Conservation (phyloP, 805 yeast species). For the Suhomyces tanzawaensis region DNA sequence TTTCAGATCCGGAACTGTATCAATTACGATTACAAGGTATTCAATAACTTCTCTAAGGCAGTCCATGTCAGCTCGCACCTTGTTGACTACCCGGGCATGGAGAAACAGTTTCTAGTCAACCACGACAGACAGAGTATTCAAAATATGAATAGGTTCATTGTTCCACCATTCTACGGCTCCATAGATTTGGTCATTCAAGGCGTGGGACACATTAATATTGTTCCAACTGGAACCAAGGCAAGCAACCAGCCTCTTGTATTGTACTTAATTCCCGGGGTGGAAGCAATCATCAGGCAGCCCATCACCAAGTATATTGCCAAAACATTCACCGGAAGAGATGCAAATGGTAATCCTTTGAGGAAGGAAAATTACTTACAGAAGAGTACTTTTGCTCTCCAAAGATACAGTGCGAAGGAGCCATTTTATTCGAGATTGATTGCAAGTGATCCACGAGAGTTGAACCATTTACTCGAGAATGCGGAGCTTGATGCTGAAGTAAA, state of each 20-base stretch:
- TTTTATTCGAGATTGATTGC: slow-evolving; percentile 11
- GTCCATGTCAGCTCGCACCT: slow-evolving; percentile 20
- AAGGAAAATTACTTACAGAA: slow-evolving; percentile 20
- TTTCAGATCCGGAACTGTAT: slow-evolving; percentile 47
- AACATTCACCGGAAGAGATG: slow-evolving; percentile 31
- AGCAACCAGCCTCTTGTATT: slow-evolving; percentile 29
- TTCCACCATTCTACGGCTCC: slow-evolving; percentile 71
- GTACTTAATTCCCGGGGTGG: slow-evolving; percentile 56
- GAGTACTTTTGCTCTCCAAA: slow-evolving; percentile 19
- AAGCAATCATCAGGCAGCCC: slow-evolving; percentile 54
- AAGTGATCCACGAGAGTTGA: slow-evolving; percentile 3
- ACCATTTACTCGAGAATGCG: not conserved
- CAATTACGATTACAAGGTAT: slow-evolving; percentile 38
- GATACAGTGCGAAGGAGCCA: slow-evolving; percentile 18
- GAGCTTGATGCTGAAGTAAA: not conserved
- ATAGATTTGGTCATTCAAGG: slow-evolving; percentile 65
- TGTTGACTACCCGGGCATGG: slow-evolving; percentile 22
- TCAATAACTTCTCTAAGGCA: slow-evolving; percentile 30
- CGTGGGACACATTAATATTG: slow-evolving; percentile 60
- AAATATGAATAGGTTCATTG: slow-evolving; percentile 39
- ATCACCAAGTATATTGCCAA: slow-evolving; percentile 40
- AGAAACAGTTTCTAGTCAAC: slow-evolving; percentile 15
- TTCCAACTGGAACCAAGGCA: slow-evolving; percentile 50
- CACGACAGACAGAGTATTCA: slow-evolving; percentile 21
- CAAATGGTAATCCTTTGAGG: slow-evolving; percentile 18